These are phyloP conservation scores for Boechera divaricarpa DNA, from an alignment of 345 rosid species.

Conservation along the genomic window DNA sequence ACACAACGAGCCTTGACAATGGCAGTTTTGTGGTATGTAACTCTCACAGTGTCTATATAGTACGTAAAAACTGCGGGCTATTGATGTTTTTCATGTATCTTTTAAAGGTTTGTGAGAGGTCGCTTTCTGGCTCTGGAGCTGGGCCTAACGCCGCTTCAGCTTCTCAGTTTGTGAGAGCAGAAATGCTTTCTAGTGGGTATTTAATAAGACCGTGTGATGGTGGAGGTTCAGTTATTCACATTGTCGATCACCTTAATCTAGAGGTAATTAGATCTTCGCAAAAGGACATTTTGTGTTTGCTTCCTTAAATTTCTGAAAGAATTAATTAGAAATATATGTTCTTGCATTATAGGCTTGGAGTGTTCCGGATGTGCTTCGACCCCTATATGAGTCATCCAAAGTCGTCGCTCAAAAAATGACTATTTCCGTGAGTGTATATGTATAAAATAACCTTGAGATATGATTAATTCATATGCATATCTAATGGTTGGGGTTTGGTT, in stretches of 20 bases:
- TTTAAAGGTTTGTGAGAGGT: slow-evolving; percentile 90
- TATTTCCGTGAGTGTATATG: slow-evolving; percentile 68
- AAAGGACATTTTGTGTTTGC: neutral
- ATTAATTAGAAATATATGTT: neutral
- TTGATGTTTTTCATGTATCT: slow-evolving; percentile 6
- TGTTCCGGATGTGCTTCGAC: slow-evolving; percentile 97
- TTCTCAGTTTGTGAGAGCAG: slow-evolving; percentile 95
- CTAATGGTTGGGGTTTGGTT: slow-evolving; percentile 35
- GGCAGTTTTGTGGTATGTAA: slow-evolving; percentile 96
- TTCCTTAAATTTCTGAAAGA: neutral
- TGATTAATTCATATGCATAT: neutral
- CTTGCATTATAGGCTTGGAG: slow-evolving; percentile 80
- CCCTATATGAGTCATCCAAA: slow-evolving; percentile 94
- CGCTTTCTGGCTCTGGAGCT: slow-evolving; percentile 95
- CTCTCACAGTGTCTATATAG: neutral
- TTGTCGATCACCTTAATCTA: slow-evolving; percentile 94
- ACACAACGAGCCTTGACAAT: slow-evolving; percentile 87
- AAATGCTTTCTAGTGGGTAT: slow-evolving; percentile 96
- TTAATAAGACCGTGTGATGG: slow-evolving; percentile 97
- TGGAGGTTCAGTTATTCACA: slow-evolving; percentile 98
- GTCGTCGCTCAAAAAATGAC: slow-evolving; percentile 94
- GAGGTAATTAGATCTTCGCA: slow-evolving; percentile 57
- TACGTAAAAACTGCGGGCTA: neutral
- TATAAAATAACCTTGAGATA: neutral
- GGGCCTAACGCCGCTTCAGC: slow-evolving; percentile 81